Percentiles rank a stretch among this genome's conserved stretches.
Conservation (phyloP, 148 eudicot species). For the Heliosperma pusillum region DNA sequence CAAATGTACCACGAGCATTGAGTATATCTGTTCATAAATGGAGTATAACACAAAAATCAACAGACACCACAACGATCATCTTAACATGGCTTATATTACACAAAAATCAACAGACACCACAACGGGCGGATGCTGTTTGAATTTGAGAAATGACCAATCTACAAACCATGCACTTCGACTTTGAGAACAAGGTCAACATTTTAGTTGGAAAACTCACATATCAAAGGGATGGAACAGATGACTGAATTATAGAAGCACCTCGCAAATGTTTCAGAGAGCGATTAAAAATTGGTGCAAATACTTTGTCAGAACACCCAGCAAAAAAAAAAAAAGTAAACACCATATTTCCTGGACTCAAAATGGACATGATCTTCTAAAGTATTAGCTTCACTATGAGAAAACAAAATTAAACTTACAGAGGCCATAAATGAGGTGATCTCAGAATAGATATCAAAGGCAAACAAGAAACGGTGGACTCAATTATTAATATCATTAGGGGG, state of each 20-base stretch:
- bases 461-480: not conserved
- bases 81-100: not conserved
- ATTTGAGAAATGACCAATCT: not conserved
- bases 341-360: not conserved
- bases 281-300: not conserved
- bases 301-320: not conserved
- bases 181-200: not conserved
- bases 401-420: constrained; percentile 4
- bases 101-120: not conserved
- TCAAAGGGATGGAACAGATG: not conserved
- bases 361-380: not conserved
- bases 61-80: not conserved
- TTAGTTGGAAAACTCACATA: not conserved
- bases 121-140: not conserved
- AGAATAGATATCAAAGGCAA: not conserved
- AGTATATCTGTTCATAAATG: not conserved
- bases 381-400: not conserved
- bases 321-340: not conserved
- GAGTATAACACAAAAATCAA: not conserved
- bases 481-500: not conserved
- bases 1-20: not conserved
- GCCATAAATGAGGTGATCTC: not conserved
- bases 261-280: not conserved
- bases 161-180: not conserved
- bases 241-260: not conserved